Conservation (phyloP, 352 stramenopile species). For the Phytophthora melonis region DNA sequence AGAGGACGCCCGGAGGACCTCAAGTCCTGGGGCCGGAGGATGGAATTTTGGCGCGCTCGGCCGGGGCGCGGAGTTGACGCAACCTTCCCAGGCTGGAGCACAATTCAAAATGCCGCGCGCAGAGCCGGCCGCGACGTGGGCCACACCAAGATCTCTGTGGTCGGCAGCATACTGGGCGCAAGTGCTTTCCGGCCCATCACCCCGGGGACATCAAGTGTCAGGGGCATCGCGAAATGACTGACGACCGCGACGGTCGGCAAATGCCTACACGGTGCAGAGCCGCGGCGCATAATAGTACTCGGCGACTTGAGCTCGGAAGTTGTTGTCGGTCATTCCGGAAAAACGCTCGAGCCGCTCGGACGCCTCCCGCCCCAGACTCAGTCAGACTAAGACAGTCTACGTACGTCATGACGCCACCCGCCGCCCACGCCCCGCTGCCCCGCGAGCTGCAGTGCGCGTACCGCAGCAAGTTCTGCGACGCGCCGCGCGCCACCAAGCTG, state of each 20-base stretch:
- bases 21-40: background rate
- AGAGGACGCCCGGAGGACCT: background rate
- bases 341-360: background rate
- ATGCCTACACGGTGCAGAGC: slow-evolving; percentile 14
- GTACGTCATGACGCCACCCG: background rate
- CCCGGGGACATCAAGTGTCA: background rate
- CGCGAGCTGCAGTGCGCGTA: slow-evolving; percentile 57
- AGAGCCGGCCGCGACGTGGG: slow-evolving; percentile 1
- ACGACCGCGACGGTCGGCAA: slow-evolving; percentile 35
- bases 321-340: slow-evolving; percentile 31
- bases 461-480: slow-evolving; percentile 57
- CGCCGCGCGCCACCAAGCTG: slow-evolving; percentile 52
- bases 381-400: too few species aligned
- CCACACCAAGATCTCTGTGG: slow-evolving; percentile 26
- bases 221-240: slow-evolving; percentile 19
- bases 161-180: slow-evolving; percentile 21
- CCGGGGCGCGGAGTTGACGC: background rate
- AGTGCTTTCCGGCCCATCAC: slow-evolving; percentile 1
- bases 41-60: background rate
- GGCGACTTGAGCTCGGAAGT: background rate
- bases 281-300: slow-evolving; percentile 32
- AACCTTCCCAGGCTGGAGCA: slow-evolving; percentile 7
- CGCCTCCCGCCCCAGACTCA: too few species aligned
- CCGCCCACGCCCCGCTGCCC: slow-evolving; percentile 14
- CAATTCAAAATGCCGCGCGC: slow-evolving; percentile 7